Conservation (phyloP, 2,329 filamentous ascomycete species). For the Fusarium nurragi region DNA sequence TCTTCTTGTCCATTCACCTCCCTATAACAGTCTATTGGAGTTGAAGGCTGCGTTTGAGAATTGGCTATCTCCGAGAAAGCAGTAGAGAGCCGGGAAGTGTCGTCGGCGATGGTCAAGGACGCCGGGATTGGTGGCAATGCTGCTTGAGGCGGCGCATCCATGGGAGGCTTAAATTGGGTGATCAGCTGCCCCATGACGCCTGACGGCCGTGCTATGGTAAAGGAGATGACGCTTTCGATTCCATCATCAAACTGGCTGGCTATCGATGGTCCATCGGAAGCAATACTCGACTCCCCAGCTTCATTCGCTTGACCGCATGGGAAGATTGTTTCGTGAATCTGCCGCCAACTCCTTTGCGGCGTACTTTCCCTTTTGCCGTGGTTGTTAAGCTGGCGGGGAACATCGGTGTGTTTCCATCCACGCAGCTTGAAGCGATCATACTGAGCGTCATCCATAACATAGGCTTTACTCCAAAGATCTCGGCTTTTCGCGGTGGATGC, state of each 20-base stretch:
- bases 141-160: not conserved
- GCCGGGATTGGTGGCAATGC: not conserved
- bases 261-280: not conserved
- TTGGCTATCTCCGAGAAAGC: not conserved
- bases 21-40: not conserved
- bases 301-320: not conserved
- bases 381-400: not conserved
- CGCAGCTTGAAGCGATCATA: not conserved
- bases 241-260: not conserved
- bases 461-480: fast-evolving
- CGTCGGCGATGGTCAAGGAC: not conserved
- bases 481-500: not conserved
- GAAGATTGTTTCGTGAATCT: constrained; percentile 13
- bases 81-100: not conserved
- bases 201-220: not conserved
- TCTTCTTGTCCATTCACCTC: not conserved
- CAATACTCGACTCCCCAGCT: not conserved
- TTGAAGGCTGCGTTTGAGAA: not conserved
- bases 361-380: not conserved
- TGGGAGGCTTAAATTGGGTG: not conserved
- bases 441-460: not conserved
- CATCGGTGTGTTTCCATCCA: constrained; percentile 1
- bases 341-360: constrained; percentile 7
- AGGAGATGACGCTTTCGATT: not conserved
- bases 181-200: not conserved